Evolutionary conservation across 192 early-diverging fungal species (phyloP), one percentile per base, ranked within the genome.

Genomic region (Coemansia sp.): DNA sequence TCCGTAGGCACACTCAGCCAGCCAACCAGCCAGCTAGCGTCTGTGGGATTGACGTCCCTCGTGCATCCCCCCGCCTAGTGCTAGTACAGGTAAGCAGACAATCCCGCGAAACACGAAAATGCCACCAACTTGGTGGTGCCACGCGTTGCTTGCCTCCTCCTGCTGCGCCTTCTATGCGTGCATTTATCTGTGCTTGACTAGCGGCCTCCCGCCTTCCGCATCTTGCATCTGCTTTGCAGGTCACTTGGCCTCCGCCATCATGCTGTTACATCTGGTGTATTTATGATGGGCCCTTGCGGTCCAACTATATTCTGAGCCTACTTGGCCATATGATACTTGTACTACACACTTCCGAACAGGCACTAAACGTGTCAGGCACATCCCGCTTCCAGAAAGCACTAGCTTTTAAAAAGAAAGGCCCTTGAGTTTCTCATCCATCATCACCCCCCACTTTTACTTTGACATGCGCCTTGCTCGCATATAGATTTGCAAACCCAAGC

Each of bases 21-120:
- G 53, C 29, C 29, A 31, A 31, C 29, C 27, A 31, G 55, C 29
- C 29, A 31, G 55, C 29, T 12, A 31, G 55, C 15, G 55, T 17
- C 55, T 15, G 29, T 58, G 55, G 13, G 55, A 58, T 58, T 58
- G 55, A 13, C 55, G 29, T 58, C 8, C 55, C 55, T 58, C 55
- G 55, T 58, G 34, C 61, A 63, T 8, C 61, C 1, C 38, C 40
- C 40, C 50, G 46, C 51, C 61, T 31, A n/a, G 41, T 24, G 20
- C 39, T 32, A 59, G 63, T 17, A 41, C 22, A 64, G 39, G 64
- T 65, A 70, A 50, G 71, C 46, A 51, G 60, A 42, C 40, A 58
- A 58, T 58, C 55, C 55, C 55, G 55, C 55, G 29, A 60, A 72
- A 74, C 77, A 74, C 77, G 71, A 78, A 78, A 74, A 31, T 61